phyloP scores from a whole-genome alignment of 176 grass and related monocot genomes.

The Paspalum notatum region DNA sequence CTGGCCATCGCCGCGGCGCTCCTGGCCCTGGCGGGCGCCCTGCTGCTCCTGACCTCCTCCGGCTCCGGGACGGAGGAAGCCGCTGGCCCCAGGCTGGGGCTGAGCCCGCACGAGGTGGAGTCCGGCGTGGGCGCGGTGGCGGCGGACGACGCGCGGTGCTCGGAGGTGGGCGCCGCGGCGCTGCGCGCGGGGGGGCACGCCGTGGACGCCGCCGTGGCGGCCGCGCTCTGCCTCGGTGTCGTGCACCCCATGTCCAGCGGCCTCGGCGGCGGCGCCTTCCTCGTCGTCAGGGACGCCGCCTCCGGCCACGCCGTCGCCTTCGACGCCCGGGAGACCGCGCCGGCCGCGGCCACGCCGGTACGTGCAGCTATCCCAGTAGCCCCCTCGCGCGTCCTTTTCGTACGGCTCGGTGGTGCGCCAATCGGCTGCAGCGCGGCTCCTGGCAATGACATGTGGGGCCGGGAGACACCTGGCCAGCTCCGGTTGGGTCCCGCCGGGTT shows the following conservation, averaged over 20 bases:
- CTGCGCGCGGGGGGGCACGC: conserved; percentile 82
- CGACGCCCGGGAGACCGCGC: conserved; percentile 90
- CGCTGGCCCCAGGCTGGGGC: neutral
- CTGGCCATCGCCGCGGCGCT: conserved; percentile 43
- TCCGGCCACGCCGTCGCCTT: conserved; percentile 72
- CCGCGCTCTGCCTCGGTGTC: conserved; percentile 80
- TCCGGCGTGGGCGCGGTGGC: conserved; percentile 59
- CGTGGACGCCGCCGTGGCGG: conserved; percentile 74
- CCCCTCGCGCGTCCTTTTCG: no score
- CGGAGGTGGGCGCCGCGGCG: conserved; percentile 65
- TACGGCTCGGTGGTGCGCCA: no score
- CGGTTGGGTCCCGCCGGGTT: neutral
- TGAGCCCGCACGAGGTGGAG: conserved; percentile 45
- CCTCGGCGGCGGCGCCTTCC: conserved; percentile 77
- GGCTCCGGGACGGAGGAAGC: no score
- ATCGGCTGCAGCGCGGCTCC: no score
- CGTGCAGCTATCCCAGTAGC: no score
- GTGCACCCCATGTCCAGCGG: conserved; percentile 94
- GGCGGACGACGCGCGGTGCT: conserved; percentile 85
- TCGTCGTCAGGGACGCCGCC: conserved; percentile 62
- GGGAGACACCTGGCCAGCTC: neutral
- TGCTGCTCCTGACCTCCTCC: conserved; percentile 17
- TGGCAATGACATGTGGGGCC: conserved; percentile 28
- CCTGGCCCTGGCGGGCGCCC: conserved; percentile 36
- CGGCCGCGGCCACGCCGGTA: conserved; percentile 69